Evolutionary conservation across 441 rosid genomes (phyloP).

Genomic region (Populus hybrid): DNA sequence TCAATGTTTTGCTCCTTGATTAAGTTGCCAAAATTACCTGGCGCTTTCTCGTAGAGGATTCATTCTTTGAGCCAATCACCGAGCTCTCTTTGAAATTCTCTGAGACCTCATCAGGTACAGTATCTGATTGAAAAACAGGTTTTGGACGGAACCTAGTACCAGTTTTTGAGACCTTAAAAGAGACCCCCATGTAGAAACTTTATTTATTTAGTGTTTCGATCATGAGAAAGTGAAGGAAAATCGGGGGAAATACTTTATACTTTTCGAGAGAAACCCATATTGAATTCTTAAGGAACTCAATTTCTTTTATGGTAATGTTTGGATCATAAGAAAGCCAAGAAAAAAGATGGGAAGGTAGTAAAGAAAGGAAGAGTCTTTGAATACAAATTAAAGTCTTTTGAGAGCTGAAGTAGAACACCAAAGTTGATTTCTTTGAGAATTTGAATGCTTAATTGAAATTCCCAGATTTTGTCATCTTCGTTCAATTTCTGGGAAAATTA

Average conservation of each 20-base stretch:
- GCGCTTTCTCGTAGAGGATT: conserved; percentile 24
- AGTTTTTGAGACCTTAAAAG: conserved; percentile 75
- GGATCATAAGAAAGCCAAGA: conserved; percentile 2
- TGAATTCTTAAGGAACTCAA: not conserved
- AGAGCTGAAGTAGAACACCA: not conserved
- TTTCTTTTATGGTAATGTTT: not conserved
- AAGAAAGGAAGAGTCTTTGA: not conserved
- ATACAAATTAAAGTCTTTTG: not conserved
- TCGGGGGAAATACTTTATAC: not conserved
- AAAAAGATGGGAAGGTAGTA: not conserved
- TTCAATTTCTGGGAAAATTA: not conserved
- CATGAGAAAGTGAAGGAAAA: conserved; percentile 4
- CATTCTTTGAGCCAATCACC: conserved; percentile 21
- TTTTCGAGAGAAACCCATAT: not conserved
- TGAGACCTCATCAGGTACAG: conserved; percentile 32
- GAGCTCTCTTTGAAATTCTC: conserved; percentile 38
- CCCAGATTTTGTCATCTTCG: not conserved
- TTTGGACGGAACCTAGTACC: conserved; percentile 66
- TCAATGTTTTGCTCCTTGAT: not conserved
- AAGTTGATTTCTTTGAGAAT: not conserved
- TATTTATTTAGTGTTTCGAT: not conserved
- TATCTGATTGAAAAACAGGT: conserved; percentile 39
- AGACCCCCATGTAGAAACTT: conserved; percentile 56
- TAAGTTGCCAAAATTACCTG: conserved; percentile 39
- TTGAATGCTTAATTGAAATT: conserved; percentile 3